Evolutionary conservation across 306 rosid genomes (phyloP).

Genomic region (Trifolium pratense): DNA sequence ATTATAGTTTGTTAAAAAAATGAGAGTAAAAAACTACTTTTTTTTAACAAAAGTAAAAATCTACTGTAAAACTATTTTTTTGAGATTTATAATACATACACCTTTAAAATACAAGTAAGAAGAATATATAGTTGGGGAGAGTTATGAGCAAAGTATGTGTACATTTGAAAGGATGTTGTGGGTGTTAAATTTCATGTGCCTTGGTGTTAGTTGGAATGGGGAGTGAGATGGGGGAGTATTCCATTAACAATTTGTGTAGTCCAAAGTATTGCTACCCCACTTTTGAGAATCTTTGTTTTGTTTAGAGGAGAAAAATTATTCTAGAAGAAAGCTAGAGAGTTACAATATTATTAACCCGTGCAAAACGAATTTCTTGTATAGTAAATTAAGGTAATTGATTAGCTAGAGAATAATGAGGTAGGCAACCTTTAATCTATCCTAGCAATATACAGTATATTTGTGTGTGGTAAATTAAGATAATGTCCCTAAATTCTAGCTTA

Average conservation of each 20-base stretch:
- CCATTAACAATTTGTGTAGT: slow-evolving; percentile 36
- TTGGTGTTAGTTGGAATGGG: slow-evolving; percentile 38
- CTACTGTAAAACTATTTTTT: no score
- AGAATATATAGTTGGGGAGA: neutral
- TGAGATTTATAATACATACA: no score
- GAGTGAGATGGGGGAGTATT: slow-evolving; percentile 33
- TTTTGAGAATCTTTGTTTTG: slow-evolving; percentile 65
- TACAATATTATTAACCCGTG: neutral
- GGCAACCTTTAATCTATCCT: neutral
- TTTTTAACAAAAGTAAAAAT: no score
- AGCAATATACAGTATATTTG: neutral
- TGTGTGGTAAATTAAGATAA: neutral
- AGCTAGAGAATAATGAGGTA: slow-evolving; percentile 8
- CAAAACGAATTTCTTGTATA: neutral
- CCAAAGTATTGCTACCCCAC: slow-evolving; percentile 47
- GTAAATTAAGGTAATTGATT: neutral
- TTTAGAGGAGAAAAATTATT: slow-evolving; percentile 40
- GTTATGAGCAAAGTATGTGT: slow-evolving; percentile 4
- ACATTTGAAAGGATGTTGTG: slow-evolving; percentile 45
- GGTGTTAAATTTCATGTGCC: slow-evolving; percentile 35
- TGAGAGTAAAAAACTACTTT: no score
- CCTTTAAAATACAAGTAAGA: no score
- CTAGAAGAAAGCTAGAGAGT: slow-evolving; percentile 15
- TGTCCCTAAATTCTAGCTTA: no score
- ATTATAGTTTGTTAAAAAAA: no score